Evolutionary conservation across 352 stramenopile species (phyloP).

Genomic region (Aphanomyces invadans): DNA sequence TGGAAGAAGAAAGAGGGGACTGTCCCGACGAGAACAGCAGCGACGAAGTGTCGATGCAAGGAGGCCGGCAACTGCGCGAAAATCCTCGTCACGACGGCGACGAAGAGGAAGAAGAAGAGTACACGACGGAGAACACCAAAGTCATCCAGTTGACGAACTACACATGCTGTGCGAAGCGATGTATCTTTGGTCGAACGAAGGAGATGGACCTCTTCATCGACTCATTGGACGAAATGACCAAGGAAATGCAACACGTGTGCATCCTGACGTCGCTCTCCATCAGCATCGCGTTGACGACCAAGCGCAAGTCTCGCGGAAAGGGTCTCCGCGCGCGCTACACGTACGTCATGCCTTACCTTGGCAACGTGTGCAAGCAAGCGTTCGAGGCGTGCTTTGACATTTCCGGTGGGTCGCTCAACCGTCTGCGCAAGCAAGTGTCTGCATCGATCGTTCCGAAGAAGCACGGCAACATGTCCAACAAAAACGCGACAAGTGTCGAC

Average conservation of each 20-base stretch:
- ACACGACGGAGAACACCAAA: constrained; percentile 24
- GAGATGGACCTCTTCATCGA: constrained; percentile 23
- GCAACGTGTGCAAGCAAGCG: constrained; percentile 24
- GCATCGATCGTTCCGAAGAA: constrained; percentile 22
- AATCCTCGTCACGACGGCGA: not conserved
- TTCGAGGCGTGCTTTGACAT: constrained; percentile 26
- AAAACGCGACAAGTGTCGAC: constrained; percentile 23
- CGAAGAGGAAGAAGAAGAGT: constrained; percentile 21
- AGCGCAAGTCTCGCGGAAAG: constrained; percentile 21
- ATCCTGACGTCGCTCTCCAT: constrained; percentile 24
- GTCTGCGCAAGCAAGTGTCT: constrained; percentile 20
- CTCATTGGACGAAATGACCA: constrained; percentile 21
- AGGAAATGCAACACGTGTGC: constrained; percentile 21
- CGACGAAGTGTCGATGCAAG: not conserved
- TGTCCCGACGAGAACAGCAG: not conserved
- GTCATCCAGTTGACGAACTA: constrained; percentile 24
- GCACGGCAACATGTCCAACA: constrained; percentile 22
- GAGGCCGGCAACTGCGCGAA: not conserved
- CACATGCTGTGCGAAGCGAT: constrained; percentile 23
- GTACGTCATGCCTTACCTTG: constrained; percentile 24
- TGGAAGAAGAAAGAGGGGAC: not conserved
- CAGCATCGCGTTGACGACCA: constrained; percentile 9
- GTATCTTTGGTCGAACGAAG: constrained; percentile 23
- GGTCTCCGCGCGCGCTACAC: constrained; percentile 11
- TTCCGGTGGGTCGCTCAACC: constrained; percentile 20